These are phyloP conservation scores for Quercus dentata DNA, from an alignment of 306 rosid genomes.

Conservation along the genomic window DNA sequence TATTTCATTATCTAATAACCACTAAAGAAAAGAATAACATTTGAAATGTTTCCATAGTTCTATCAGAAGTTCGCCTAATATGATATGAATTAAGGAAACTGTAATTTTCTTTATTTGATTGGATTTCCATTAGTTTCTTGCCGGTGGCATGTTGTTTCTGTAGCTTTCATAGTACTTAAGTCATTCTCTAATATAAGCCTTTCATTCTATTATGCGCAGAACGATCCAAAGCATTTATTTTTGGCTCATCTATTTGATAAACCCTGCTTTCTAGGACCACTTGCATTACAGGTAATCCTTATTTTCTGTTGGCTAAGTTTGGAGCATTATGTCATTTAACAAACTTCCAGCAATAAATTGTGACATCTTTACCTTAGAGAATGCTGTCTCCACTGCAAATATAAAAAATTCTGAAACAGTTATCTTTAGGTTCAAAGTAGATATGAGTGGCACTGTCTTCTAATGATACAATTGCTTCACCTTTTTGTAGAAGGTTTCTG, in stretches of 20 bases:
- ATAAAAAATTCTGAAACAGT: background rate
- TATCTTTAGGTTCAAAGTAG: background rate
- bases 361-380: too few relatives aligned
- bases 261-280: constrained; percentile 83
- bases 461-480: background rate
- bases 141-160: background rate
- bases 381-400: background rate
- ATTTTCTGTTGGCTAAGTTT: background rate
- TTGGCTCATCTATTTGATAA: constrained; percentile 90
- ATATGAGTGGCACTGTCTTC: background rate
- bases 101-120: background rate
- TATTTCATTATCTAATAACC: background rate
- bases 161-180: background rate
- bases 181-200: background rate
- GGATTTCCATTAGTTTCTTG: background rate
- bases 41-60: background rate
- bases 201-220: constrained; percentile 36
- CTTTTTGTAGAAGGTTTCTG: too few relatives aligned
- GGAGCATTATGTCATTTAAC: background rate
- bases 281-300: constrained; percentile 69
- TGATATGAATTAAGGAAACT: background rate
- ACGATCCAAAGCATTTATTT: constrained; percentile 57
- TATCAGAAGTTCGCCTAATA: background rate
- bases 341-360: background rate
- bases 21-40: background rate